Evolutionary conservation across 2,329 filamentous ascomycete genomes (phyloP), one percentile per base, ranked within the genome.

Genomic region (Neoarthrinium moseri): DNA sequence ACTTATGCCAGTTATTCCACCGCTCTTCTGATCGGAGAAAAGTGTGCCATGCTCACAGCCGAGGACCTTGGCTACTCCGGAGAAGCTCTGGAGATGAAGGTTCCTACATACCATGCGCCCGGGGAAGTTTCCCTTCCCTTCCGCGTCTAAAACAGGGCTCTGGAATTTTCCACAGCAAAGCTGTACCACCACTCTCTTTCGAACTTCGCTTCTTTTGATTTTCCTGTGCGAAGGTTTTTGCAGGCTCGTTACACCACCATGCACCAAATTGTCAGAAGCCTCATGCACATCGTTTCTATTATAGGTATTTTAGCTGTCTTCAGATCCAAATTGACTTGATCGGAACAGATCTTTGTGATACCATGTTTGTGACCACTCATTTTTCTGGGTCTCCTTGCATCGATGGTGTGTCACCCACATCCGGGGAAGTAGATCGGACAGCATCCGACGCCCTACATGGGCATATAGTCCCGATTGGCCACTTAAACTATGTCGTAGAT

Each of bases 31-130:
- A 89, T 90, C 49, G 86, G 86, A 30, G 86, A 90, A 72, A 90
- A 89, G 73, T 83, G 78, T 42, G 83, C 85, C 2, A 69, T 86
- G 49, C 75, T 91, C 18, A 75, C 81, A 2, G 87, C 77, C 7
- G 87, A 91, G 65, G 87, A 91, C 53, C 69, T 91, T 15, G 87
- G 84, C 4, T 90, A 91, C 67, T 83, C 78, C 27, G 87, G 87
- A 23, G 73, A 74, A 23, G 86, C 83, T 8, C 71, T 92, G 51
- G 83, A 90, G 33, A 92, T 92, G 88, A 86, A 83, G 68, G 86
- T 86, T 4, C 83, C 83, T 1, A 73, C 71, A 8, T 86, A 86
- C 59, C 66, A 84, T 49, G 81, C 77, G 0, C 80, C 76, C 0
- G 75, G 74, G 5, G 76, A 80, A 54, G 41, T 65, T 6, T 52